Base-by-base conservation (phyloP, 2,329 filamentous ascomycete species). In the Penicillium sp. region DNA sequence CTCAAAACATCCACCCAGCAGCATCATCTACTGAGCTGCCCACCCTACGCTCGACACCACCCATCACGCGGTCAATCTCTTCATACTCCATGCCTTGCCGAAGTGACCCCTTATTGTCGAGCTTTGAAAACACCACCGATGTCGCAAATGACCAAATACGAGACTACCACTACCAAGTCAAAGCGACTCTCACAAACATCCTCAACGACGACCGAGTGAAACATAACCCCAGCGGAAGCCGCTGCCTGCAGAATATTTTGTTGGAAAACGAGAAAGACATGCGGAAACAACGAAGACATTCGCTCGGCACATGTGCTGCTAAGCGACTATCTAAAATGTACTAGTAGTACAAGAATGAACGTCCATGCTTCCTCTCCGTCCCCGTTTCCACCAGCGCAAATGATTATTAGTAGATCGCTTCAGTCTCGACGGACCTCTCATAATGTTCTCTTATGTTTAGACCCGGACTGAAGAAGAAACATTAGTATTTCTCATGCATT, bases 231-330 rank as follows among this genome's bases (percentile, higher is more conserved):
- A 73, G 76, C 1, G 80, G 83, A 66, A 81, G 83, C 46, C 82
- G 78, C 57, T 85, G 82, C 80, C 81, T 85, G 34, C 83, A 85
- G 69, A 77, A 79, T 20, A 75, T 82, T 14, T 73, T 86, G 26
- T 80, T 86, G 79, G 82, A 85, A 63, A 84, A 83, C 20, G 83
- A 86, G 65, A 80, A 81, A 64, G 82, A 85, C 63, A 71, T 85
- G 53, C 56, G 58, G 26, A 50, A 50, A 20, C 48, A 52, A 35
- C 53, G 53, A 10, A 46, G 42, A 42, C 34, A 52, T 34, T 55
- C 53, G 5, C 53, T 55, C 20, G 22, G 34, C 13, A 16, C 40
- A 14, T 35, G 20, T 52, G 7, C 29, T 26, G 26, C 40, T 14
- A 52, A 46, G 35, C 35, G 29, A 35, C 22, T 22, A 4, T 46